Base-by-base conservation (phyloP, 192 early-diverging fungal genomes). In the Coemansia sp. region DNA sequence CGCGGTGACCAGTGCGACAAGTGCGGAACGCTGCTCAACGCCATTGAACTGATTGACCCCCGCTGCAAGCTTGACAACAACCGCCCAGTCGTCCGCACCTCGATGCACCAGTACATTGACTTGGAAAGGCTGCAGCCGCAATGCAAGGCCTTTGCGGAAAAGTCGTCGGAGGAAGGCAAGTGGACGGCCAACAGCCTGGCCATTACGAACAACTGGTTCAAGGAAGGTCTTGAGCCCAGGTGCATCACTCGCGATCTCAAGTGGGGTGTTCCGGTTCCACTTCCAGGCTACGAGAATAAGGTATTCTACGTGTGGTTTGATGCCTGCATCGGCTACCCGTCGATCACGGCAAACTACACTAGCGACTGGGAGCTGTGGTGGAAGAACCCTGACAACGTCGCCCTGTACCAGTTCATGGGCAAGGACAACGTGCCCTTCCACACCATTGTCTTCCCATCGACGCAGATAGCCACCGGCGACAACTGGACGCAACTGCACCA, bases 291-390 rank as follows among this genome's bases (percentile, higher is more conserved):
- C 62, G 88, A 94, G 65, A 82, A 88, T 51, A 98, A 98, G 85
- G 96, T 98, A 19, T 98, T 99, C 58, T 99, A 99, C 78, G 98
- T 99, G 39, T 99, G 98, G 98, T 98, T 96, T 66, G 98, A 99
- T 71, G 98, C 98, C 27, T 92, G 91, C 62, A 95, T 99, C 67
- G 98, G 98, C 51, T 99, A 99, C 71, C 90, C 93, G 20, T 98
- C 95, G 38, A 99, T 99, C 76, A 98, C 96, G 1, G 95, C 96
- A 42, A 95, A 90, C 62, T 98, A 98, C 80, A 96, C 96, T 4
- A 69, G 80, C 60, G 89, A 97, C 24, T 98, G 96, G 96, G 88
- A 95, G 78, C 87, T 92, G 72, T 99, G 98, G 98, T 99, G 98
- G 96, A 96, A 96, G 87, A 98, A 99, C 84, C 95, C 95, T 0